Base-by-base conservation (phyloP, 108 stramenopile species). In the Fistulifera solaris region DNA sequence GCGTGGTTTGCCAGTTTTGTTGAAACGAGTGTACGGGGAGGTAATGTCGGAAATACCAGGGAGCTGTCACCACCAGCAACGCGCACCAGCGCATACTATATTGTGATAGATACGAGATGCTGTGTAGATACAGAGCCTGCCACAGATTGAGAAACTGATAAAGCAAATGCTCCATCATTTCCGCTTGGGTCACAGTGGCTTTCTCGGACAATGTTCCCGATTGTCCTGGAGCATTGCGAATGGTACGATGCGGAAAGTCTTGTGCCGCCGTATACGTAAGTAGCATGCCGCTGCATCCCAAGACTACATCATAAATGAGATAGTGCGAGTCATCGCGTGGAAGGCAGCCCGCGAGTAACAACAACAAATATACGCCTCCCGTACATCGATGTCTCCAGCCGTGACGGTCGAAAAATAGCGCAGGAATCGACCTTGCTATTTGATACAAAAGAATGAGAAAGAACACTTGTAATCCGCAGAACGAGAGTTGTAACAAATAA, bases 151-250 rank as follows among this genome's bases (percentile, higher is more conserved):
- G 59, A 3, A 18, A 61, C 62, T 93, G 90, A 58, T 93, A 93
- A 59, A 88, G 88, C 15, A 70, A 63, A 66, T 93, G 90, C 52
- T 93, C 90, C 3, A 93, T 59, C 90, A 93, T 93, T 69, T 93
- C 90, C 11, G 62, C 47, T 31, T 83, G 78, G 40, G 86, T 93
- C n/a, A 93, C 86, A 27, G 81, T 79, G 14, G 90, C 81, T 23
- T 42, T 35, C 21, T 66, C 48, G 14, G 81, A 73, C 26, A 93
- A 59, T 19, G 84, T 82, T 12, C 90, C 90, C 11, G 82, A 84
- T 47, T 81, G 83, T 3, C 71, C 73, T 0, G 62, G 40, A 8
- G 27, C 57, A 56, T 85, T 88, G 22, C 38, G 24, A 0, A 93
- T 67, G 12, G 55, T 57, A 18, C 53, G 60, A 52, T 83, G 79